Base-by-base conservation (phyloP, 2,329 filamentous ascomycete genomes). In the Xylariaceae sp. region DNA sequence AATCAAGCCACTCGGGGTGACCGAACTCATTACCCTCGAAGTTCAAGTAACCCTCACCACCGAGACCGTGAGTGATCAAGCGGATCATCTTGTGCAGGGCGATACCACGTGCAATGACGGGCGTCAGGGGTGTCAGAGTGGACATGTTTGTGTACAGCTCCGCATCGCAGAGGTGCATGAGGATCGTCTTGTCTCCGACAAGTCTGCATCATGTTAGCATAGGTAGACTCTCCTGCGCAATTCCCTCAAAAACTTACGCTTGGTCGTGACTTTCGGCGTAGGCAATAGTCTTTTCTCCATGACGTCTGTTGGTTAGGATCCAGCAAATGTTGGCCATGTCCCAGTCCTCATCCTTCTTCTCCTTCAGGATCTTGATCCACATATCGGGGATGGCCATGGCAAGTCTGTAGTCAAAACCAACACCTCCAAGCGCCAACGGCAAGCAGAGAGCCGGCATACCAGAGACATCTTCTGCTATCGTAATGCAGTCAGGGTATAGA, bases 71-170 rank as follows among this genome's bases (percentile, higher is more conserved):
- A 1, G 94, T 97, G 64, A 99, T 79, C 13, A 99, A 84, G 11
- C 94, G 89, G 69, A 99, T 97, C 88, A 99, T 88, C 80, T 99
- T 99, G 82, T 99, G 94, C 44, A 99, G 79, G 3, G 90, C 84
- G 79, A 99, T 88, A 57, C 94, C 94, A 53, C 94, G 87, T 69
- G 95, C 88, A 72, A 99, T 96, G 64, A 90, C 81, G 0, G 91
- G 85, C 0, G 94, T 99, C 65, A 96, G 78, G n/a, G 89, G 86
- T 0, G 88, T 87, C 23, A 97, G 76, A 0, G 78, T 82, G 0
- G 94, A 97, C 94, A 99, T 99, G 79, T 99, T 88, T 30, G 93
- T 97, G 78, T 99, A 99, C 81, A 99, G 85, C 73, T 99, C 87
- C 15, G 93, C 92, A 73, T 99, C 94, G 73, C 92, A 97, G 52